Conservation (phyloP, 2,329 filamentous ascomycete genomes). For the Aaosphaeria arxii region DNA sequence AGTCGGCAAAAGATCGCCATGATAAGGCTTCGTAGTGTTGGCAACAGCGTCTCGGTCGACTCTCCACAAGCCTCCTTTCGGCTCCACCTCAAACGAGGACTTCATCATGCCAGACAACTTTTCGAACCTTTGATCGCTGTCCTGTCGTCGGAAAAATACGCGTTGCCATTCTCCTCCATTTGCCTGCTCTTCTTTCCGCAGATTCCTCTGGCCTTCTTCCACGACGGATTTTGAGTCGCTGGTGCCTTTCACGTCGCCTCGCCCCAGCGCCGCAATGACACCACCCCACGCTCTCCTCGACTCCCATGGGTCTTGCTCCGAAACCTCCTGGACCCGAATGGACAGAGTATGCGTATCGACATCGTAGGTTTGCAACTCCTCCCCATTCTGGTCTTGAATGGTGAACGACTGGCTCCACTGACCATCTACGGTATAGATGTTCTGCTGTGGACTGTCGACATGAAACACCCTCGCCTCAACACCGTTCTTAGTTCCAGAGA, state of each 20-base stretch:
- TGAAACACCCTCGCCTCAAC: conserved; percentile 39
- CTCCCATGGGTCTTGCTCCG: conserved; percentile 44
- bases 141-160: conserved; percentile 40
- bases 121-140: conserved; percentile 23
- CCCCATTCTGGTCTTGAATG: conserved; percentile 33
- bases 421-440: conserved; percentile 40
- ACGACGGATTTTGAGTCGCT: conserved; percentile 28
- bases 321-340: conserved; percentile 23
- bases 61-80: conserved; percentile 30
- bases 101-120: conserved; percentile 15
- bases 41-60: conserved; percentile 19
- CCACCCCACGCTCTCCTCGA: conserved; percentile 43
- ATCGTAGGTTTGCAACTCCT: conserved; percentile 38
- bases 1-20: conserved; percentile 23
- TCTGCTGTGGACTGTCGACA: conserved; percentile 25
- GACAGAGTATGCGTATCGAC: conserved; percentile 16
- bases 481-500: conserved; percentile 41
- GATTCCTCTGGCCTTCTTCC: conserved; percentile 39
- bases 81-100: conserved; percentile 21
- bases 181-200: conserved; percentile 39
- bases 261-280: conserved; percentile 37
- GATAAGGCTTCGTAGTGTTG: conserved; percentile 24
- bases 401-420: conserved; percentile 41
- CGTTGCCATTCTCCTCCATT: conserved; percentile 36
- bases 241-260: conserved; percentile 41